These are phyloP conservation scores for Circinella umbellata DNA, from an alignment of 371 early-diverging fungal species.

Conservation along the genomic window DNA sequence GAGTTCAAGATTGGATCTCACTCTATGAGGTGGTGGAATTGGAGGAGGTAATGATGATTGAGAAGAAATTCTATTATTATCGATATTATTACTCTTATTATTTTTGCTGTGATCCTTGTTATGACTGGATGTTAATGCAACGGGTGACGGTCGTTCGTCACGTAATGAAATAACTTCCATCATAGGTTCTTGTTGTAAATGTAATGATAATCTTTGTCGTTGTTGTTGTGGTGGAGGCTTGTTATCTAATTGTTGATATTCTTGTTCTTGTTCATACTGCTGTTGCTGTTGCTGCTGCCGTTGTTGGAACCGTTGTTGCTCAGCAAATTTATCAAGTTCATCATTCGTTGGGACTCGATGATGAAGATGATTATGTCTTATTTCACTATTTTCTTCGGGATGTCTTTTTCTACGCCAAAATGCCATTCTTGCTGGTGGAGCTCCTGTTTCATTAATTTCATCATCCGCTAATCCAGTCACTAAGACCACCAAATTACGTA, in stretches of 20 bases:
- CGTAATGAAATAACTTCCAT: not conserved
- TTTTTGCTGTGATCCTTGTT: too few relatives aligned
- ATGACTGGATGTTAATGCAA: not conserved
- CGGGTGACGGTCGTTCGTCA: not conserved
- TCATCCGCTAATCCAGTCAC: slow-evolving; percentile 28
- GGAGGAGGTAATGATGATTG: slow-evolving; percentile 6
- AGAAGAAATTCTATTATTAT: not conserved
- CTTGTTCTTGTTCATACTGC: not conserved
- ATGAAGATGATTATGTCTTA: not conserved
- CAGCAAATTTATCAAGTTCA: not conserved
- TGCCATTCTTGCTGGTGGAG: slow-evolving; percentile 29
- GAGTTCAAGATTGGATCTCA: not conserved
- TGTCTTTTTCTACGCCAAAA: slow-evolving; percentile 21
- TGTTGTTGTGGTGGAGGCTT: not conserved
- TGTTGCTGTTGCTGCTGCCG: not conserved
- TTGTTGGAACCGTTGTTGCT: not conserved
- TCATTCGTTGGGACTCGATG: slow-evolving; percentile 1
- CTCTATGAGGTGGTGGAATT: not conserved
- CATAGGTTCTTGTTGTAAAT: not conserved
- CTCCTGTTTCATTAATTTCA: slow-evolving; percentile 24
- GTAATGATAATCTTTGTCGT: not conserved
- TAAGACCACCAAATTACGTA: slow-evolving; percentile 29
- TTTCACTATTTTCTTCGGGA: not conserved
- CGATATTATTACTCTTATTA: not conserved
- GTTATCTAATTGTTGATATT: not conserved